phyloP scores from a whole-genome alignment of 257 asterid species.

The Solanum rostratum region DNA sequence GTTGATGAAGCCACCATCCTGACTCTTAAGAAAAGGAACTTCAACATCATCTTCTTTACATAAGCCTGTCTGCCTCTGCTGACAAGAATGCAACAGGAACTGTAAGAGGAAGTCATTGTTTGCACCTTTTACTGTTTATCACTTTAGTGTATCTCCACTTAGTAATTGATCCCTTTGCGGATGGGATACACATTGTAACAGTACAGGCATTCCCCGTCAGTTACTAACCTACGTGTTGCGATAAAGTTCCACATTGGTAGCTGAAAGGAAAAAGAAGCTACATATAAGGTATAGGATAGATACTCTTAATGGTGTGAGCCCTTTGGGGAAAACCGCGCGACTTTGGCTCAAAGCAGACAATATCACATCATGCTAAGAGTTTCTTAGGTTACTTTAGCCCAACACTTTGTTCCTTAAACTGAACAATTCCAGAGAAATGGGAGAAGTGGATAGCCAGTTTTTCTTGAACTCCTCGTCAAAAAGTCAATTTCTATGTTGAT shows the following conservation, averaged over 20 bases:
- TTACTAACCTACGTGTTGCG: background rate
- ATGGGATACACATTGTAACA: background rate
- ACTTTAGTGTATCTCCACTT: background rate
- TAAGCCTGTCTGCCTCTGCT: constrained; percentile 26
- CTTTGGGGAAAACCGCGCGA: background rate
- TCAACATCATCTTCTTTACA: constrained; percentile 53
- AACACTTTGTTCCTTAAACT: background rate
- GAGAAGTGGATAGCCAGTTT: background rate
- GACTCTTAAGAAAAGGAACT: constrained; percentile 27
- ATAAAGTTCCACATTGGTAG: background rate
- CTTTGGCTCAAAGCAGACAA: background rate
- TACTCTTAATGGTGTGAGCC: background rate
- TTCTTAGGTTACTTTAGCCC: background rate
- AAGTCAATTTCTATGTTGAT: background rate
- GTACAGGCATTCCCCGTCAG: background rate
- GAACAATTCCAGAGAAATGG: background rate
- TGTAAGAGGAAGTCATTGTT: constrained; percentile 2
- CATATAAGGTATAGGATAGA: background rate
- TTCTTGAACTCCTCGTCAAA: background rate
- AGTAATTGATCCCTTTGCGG: background rate
- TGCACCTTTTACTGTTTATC: background rate
- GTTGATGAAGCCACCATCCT: constrained; percentile 2
- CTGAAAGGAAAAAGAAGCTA: background rate
- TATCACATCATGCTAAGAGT: background rate
- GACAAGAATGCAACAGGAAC: constrained; percentile 17